Conservation (phyloP, 371 early-diverging fungal species). For the Mucor velutinosus region DNA sequence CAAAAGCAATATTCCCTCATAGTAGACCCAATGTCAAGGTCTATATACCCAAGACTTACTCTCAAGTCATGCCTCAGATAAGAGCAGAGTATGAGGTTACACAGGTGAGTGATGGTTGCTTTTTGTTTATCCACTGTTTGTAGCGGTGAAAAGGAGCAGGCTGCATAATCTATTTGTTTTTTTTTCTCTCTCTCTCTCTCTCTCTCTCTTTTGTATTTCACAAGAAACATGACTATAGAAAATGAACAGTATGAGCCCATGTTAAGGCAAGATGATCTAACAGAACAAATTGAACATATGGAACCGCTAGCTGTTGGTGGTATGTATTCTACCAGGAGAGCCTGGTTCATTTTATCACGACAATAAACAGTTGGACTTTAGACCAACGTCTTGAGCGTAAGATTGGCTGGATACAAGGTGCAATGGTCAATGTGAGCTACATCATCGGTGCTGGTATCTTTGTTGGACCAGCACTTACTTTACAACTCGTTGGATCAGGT, state of each 20-base stretch:
- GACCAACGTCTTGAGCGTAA: slow-evolving; percentile 46
- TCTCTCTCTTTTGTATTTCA: background rate
- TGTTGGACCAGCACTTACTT: slow-evolving; percentile 40
- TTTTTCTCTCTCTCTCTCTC: background rate
- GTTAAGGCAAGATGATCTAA: background rate
- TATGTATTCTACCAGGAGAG: background rate
- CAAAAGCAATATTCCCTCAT: no score
- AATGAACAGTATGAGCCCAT: slow-evolving; percentile 18
- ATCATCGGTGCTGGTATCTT: slow-evolving; percentile 52
- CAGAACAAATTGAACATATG: slow-evolving; percentile 32
- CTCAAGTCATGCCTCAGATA: no score
- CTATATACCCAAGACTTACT: no score
- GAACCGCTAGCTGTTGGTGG: slow-evolving; percentile 47
- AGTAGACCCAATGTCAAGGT: no score
- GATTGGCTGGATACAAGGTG: slow-evolving; percentile 45
- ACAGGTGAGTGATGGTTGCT: no score
- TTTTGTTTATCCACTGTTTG: no score
- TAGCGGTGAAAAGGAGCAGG: background rate
- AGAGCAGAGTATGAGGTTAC: no score
- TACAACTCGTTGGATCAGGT: slow-evolving; percentile 44
- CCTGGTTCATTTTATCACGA: background rate
- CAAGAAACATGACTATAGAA: background rate
- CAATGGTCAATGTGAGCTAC: slow-evolving; percentile 47
- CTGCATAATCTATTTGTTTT: background rate
- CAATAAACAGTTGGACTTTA: slow-evolving; percentile 1